Evolutionary conservation across 805 yeast genomes (phyloP).

Genomic region (Maudiozyma saulgeensis): DNA sequence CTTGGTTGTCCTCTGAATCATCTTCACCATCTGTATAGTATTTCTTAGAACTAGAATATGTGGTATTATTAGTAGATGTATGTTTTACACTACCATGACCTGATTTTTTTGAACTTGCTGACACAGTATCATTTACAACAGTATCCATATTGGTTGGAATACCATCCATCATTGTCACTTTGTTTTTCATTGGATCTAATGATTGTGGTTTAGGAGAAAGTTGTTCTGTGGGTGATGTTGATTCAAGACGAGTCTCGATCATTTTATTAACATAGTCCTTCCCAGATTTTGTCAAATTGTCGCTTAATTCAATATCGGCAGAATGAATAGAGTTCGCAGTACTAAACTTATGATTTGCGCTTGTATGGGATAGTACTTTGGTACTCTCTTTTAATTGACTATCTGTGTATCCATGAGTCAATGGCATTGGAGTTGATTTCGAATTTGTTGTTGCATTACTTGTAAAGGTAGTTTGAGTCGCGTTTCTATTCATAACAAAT

Average conservation of each 20-base stretch:
- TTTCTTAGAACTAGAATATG: slow-evolving; percentile 26
- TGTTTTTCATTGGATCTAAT: neutral
- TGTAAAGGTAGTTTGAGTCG: neutral
- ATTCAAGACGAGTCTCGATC: slow-evolving; percentile 19
- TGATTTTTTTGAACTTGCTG: neutral
- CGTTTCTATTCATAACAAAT: slow-evolving; percentile 8
- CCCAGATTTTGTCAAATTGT: slow-evolving; percentile 26
- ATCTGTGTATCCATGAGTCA: neutral
- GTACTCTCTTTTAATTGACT: neutral
- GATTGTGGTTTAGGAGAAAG: neutral
- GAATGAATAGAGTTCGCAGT: slow-evolving; percentile 18
- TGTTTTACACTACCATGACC: neutral
- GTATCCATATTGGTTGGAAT: neutral
- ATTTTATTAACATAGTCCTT: slow-evolving; percentile 24
- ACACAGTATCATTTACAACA: neutral
- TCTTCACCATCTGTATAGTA: slow-evolving; percentile 34
- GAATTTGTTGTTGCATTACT: neutral
- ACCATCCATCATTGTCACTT: neutral
- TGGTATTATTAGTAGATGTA: neutral
- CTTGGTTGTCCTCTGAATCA: slow-evolving; percentile 11
- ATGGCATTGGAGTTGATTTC: neutral
- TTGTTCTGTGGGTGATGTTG: slow-evolving; percentile 8
- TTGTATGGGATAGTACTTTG: neutral
- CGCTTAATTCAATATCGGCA: slow-evolving; percentile 20
- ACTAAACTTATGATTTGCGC: slow-evolving; percentile 5